Conservation (phyloP, 768 basidiomycete genomes). For the Gymnopilus junonius region DNA sequence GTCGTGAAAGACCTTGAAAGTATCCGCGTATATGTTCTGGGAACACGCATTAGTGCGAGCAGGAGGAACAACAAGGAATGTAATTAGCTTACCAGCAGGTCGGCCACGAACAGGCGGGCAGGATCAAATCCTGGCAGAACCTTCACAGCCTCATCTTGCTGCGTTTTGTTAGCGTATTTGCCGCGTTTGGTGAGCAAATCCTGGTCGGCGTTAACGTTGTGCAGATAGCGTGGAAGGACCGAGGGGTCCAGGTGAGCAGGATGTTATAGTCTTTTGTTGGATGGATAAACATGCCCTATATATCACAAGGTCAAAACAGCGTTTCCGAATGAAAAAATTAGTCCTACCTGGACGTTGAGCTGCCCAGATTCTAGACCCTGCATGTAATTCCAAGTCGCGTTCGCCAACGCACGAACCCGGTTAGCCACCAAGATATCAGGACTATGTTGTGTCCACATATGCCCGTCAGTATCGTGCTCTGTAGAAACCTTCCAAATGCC, state of each 20-base stretch:
- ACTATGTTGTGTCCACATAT: constrained; percentile 73
- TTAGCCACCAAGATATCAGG: constrained; percentile 77
- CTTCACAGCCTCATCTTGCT: constrained; percentile 28
- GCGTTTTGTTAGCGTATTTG: constrained; percentile 50
- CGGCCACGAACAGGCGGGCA: constrained; percentile 62
- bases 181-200: constrained; percentile 46
- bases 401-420: constrained; percentile 73
- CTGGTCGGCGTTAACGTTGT: constrained; percentile 62
- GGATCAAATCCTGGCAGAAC: constrained; percentile 83
- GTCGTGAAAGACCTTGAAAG: constrained; percentile 86
- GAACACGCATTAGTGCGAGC: neutral
- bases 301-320: neutral
- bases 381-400: constrained; percentile 70
- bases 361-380: constrained; percentile 52
- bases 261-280: constrained; percentile 87
- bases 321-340: neutral
- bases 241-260: constrained; percentile 73
- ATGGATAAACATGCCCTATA: constrained; percentile 83
- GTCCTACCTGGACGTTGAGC: constrained; percentile 63
- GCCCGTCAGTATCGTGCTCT: constrained; percentile 73
- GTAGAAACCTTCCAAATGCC: constrained; percentile 83
- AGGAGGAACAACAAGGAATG: constrained; percentile 4
- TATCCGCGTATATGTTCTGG: constrained; percentile 76
- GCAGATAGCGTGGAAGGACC: constrained; percentile 72
- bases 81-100: constrained; percentile 63